Evolutionary conservation across 2,329 filamentous ascomycete genomes (phyloP).

Genomic region (Fusarium sp.): DNA sequence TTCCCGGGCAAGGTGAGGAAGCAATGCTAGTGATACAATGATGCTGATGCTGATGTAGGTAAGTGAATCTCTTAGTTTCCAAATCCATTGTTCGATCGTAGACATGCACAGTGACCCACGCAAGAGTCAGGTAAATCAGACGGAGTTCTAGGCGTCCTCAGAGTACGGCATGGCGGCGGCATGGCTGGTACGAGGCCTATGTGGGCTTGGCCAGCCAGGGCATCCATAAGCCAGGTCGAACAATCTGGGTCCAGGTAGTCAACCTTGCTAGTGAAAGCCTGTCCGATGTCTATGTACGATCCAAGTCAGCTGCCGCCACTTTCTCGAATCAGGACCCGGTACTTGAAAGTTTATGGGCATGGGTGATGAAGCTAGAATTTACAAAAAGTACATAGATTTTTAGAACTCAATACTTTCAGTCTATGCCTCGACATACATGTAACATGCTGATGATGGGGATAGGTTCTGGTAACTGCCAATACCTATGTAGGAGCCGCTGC

Average conservation of each 20-base stretch:
- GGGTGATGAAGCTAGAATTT: neutral
- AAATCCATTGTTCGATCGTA: neutral
- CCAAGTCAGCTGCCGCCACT: slow-evolving; percentile 10
- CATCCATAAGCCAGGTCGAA: neutral
- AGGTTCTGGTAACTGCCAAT: neutral
- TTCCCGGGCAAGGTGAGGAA: neutral
- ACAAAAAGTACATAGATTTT: neutral
- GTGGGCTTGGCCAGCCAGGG: neutral
- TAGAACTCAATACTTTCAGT: neutral
- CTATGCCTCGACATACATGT: neutral
- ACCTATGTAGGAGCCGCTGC: neutral
- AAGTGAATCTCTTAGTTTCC: neutral
- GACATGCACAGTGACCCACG: neutral
- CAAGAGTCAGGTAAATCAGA: neutral
- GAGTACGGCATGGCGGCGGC: neutral
- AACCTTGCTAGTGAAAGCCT: neutral
- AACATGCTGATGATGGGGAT: neutral
- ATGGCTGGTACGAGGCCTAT: neutral
- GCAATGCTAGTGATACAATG: neutral
- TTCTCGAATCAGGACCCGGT: neutral
- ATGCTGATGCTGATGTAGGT: neutral
- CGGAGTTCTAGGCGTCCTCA: neutral
- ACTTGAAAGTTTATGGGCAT: neutral
- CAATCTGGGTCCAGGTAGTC: neutral
- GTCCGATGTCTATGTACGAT: neutral